Base-by-base conservation (phyloP, 352 stramenopile genomes). In the Phytophthora pini region DNA sequence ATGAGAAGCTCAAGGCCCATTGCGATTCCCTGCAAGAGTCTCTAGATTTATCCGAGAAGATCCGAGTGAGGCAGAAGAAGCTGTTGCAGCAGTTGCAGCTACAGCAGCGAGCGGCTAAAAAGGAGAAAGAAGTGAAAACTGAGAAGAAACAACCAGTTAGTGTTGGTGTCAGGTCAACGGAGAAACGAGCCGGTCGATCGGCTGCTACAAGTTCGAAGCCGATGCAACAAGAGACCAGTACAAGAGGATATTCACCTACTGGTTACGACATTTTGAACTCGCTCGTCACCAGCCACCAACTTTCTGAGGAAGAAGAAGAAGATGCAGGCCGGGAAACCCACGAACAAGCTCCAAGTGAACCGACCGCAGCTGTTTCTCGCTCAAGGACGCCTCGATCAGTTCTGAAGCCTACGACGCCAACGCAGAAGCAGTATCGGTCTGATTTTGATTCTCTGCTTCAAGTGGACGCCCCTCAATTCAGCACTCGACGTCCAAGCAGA, bases 21-120 rank as follows among this genome's bases (percentile, higher is more conserved):
- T 95, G 86, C 32, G 80, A 84, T 24, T 89, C 81, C 24, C 65
- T 95, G 24, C 84, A 94, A 46, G 73, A 95, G 40, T 93, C 85
- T 7, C 67, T 95, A 6, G 81, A 94, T 13, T 67, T 95, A 34
- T 94, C 86, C 0, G 86, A 95, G 55, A 89, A 79, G 34, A 94
- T 94, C 60, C 74, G 88, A 38, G 52, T 84, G 7, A 65, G 83
- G 0, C 86, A 95, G 55, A 95, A 95, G 71, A 90, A 87, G 50
- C 51, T 94, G 15, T 55, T 95, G 4, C 79, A 90, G 22, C 79
- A 94, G 45, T 65, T 91, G 1, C 84, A 92, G 58, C 44, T 79
- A 13, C 72, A 79, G 22, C 48, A 67, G 22, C 58, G n/a, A 22
- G 11, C 47, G 43, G 10, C 12, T 4, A 43, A 41, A 41, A 67